Evolutionary conservation across 2,329 filamentous ascomycete species (phyloP).

Genomic region (Xylariaceae sp.): DNA sequence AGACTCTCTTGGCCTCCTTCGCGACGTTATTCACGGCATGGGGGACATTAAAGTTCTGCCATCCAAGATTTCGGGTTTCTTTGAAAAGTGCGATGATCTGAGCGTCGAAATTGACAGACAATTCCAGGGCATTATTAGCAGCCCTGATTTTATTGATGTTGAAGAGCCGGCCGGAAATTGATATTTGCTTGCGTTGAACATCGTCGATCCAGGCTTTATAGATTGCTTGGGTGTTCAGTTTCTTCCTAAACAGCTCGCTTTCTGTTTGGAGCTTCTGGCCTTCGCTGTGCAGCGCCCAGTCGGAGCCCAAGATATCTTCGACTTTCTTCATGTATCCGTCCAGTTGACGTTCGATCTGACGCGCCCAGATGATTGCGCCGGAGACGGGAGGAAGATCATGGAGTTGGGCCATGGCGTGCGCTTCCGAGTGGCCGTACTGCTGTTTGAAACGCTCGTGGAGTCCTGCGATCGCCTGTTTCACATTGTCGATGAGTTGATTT

Average conservation of each 20-base stretch:
- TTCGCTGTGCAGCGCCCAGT: conserved; percentile 92
- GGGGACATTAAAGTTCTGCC: conserved; percentile 92
- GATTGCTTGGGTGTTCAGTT: conserved; percentile 88
- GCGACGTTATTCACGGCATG: conserved; percentile 94
- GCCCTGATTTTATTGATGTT: conserved; percentile 83
- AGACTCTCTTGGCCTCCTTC: conserved; percentile 98
- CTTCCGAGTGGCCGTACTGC: conserved; percentile 97
- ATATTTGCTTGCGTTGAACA: conserved; percentile 82
- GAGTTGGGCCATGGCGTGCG: conserved; percentile 96
- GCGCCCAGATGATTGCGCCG: conserved; percentile 95
- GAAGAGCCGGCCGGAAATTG: conserved; percentile 89
- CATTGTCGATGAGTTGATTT: conserved; percentile 94
- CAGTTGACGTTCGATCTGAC: conserved; percentile 93
- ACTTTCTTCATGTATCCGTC: conserved; percentile 98
- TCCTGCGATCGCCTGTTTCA: conserved; percentile 90
- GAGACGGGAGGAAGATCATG: conserved; percentile 94
- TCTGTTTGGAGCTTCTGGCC: conserved; percentile 91
- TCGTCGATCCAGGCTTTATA: conserved; percentile 95
- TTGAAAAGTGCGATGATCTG: conserved; percentile 99
- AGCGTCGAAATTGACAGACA: conserved; percentile 93
- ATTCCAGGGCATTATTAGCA: conserved; percentile 83
- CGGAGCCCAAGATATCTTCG: conserved; percentile 92
- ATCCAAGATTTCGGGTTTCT: conserved; percentile 91
- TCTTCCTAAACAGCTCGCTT: conserved; percentile 91
- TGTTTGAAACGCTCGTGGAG: conserved; percentile 98